phyloP scores from a whole-genome alignment of 306 rosid genomes.

The Quillaja saponaria region DNA sequence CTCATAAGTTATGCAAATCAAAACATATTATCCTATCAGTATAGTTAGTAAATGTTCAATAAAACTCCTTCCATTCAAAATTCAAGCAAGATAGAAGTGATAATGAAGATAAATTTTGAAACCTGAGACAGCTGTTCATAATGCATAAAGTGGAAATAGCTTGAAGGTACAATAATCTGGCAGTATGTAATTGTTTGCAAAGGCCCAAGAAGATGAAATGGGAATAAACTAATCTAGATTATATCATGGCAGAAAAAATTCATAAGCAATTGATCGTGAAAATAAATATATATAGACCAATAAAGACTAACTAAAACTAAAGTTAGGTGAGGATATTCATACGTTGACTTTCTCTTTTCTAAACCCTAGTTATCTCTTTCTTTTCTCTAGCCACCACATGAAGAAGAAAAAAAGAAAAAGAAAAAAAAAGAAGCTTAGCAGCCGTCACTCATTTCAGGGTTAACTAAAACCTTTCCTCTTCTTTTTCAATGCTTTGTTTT shows the following conservation, averaged over 20 bases:
- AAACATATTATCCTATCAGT: slow-evolving; percentile 25
- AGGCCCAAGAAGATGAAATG: too few species aligned
- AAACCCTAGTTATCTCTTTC: too few species aligned
- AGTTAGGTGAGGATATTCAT: too few species aligned
- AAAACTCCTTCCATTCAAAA: slow-evolving; percentile 14
- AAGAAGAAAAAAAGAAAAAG: too few species aligned
- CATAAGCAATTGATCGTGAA: neutral
- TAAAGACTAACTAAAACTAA: too few species aligned
- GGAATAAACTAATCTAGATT: neutral
- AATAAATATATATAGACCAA: too few species aligned
- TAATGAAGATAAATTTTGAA: neutral
- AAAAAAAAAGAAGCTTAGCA: too few species aligned
- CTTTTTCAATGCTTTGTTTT: too few species aligned
- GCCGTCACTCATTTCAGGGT: too few species aligned
- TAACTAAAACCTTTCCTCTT: too few species aligned
- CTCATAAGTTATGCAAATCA: slow-evolving; percentile 13
- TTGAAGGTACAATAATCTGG: slow-evolving; percentile 16
- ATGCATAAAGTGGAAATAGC: slow-evolving; percentile 20
- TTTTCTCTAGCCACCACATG: too few species aligned
- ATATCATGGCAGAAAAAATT: neutral
- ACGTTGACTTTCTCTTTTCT: too few species aligned
- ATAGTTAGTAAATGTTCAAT: slow-evolving; percentile 7
- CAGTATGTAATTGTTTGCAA: slow-evolving; percentile 11
- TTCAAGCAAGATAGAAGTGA: neutral
- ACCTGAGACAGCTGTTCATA: slow-evolving; percentile 14